Percentiles rank a stretch among this genome's conserved stretches.
These are phyloP conservation scores for Acanthochlamys bracteata DNA, from an alignment of 106 monocot species.

Conservation along the genomic window DNA sequence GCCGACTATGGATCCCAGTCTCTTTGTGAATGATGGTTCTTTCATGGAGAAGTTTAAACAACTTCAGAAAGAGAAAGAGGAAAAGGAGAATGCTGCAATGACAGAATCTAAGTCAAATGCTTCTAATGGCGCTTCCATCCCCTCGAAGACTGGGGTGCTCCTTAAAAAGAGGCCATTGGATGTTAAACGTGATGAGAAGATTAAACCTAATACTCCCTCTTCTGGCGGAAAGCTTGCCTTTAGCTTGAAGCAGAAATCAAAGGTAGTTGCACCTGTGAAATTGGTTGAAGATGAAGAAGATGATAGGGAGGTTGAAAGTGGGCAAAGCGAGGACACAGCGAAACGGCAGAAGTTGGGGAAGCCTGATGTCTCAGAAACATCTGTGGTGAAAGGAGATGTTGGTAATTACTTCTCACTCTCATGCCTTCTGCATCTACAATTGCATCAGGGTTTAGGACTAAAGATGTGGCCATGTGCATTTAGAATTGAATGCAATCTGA, in stretches of 20 bases:
- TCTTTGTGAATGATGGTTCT: slow-evolving; percentile 72
- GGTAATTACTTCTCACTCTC: slow-evolving; percentile 52
- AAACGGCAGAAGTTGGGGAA: slow-evolving; percentile 54
- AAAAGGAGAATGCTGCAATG: slow-evolving; percentile 9
- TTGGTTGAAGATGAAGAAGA: slow-evolving; percentile 80
- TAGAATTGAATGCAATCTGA: too few relatives aligned
- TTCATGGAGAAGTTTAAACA: slow-evolving; percentile 71
- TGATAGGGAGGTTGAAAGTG: slow-evolving; percentile 28
- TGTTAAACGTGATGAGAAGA: slow-evolving; percentile 31
- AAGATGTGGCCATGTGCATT: too few relatives aligned
- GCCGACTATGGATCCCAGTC: too few relatives aligned
- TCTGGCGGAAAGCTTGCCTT: slow-evolving; percentile 82
- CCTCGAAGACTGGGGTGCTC: slow-evolving; percentile 21
- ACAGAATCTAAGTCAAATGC: slow-evolving; percentile 3
- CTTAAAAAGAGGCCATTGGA: slow-evolving; percentile 58
- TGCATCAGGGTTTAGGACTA: not conserved
- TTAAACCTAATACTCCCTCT: slow-evolving; percentile 25
- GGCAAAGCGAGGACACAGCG: slow-evolving; percentile 24
- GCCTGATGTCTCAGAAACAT: slow-evolving; percentile 13
- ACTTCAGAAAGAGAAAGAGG: slow-evolving; percentile 43
- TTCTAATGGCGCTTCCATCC: not conserved
- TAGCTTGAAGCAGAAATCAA: slow-evolving; percentile 89
- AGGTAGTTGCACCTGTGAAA: slow-evolving; percentile 57
- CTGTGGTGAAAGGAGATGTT: slow-evolving; percentile 31
- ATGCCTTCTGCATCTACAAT: not conserved